Evolutionary conservation across 805 yeast genomes (phyloP).

Genomic region (Candida saitoana): DNA sequence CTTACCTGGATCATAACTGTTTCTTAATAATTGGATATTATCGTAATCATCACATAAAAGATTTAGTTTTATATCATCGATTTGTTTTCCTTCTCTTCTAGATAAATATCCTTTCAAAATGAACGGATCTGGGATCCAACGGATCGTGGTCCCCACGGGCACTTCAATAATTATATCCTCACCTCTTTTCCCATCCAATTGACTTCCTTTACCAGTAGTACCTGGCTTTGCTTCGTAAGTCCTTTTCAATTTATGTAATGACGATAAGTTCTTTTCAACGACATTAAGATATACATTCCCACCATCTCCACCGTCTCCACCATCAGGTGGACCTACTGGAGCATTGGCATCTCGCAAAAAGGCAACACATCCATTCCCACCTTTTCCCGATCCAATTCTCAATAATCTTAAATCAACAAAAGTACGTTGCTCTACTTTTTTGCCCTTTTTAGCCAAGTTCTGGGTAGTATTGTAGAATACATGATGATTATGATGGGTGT

Average conservation of each 20-base stretch:
- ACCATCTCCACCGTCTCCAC: constrained; percentile 98
- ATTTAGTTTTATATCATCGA: constrained; percentile 24
- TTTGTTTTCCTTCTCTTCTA: constrained; percentile 13
- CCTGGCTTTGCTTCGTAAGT: constrained; percentile 75
- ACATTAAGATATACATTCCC: constrained; percentile 86
- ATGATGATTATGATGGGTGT: constrained; percentile 36
- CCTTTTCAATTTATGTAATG: constrained; percentile 65
- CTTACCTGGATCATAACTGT: constrained; percentile 60
- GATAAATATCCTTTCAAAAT: constrained; percentile 30
- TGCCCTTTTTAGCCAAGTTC: constrained; percentile 21
- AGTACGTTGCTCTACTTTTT: constrained; percentile 33
- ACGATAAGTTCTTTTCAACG: constrained; percentile 55
- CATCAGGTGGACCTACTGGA: constrained; percentile 91
- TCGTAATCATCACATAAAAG: constrained; percentile 22
- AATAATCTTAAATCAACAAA: constrained; percentile 64
- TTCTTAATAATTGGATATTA: constrained; percentile 55
- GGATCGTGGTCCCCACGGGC: constrained; percentile 85
- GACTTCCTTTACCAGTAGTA: constrained; percentile 63
- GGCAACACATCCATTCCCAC: constrained; percentile 86
- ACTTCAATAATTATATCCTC: constrained; percentile 75
- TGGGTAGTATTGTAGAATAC: constrained; percentile 14
- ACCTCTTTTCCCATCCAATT: constrained; percentile 84
- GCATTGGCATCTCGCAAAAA: constrained; percentile 83
- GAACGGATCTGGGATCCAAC: constrained; percentile 79
- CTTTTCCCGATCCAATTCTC: constrained; percentile 68